A percentile compares a stretch with the other conserved stretches of the same genome.
These are phyloP conservation scores for Coix lacrymajobi DNA, from an alignment of 176 grass and related monocot species.

Conservation along the genomic window DNA sequence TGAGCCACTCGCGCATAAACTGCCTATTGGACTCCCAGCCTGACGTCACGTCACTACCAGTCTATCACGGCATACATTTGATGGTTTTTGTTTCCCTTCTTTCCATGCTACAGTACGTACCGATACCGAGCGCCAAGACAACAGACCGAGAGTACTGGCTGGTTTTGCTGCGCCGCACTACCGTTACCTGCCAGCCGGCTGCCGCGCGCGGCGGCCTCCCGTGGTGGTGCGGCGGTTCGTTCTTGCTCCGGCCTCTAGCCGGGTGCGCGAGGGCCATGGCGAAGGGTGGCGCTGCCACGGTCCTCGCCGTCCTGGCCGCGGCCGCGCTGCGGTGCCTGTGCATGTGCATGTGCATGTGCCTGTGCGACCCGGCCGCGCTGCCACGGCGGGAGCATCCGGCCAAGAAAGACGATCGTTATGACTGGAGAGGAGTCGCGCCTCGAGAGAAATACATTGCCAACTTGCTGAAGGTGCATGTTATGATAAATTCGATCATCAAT, in stretches of 20 bases:
- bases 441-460: slow-evolving; percentile 52
- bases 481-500: neutral
- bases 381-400: slow-evolving; percentile 37
- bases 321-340: slow-evolving; percentile 7
- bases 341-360: neutral
- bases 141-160: neutral
- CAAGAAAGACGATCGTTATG: slow-evolving; percentile 55
- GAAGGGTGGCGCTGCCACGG: neutral
- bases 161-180: neutral
- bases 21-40: neutral
- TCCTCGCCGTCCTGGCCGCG: slow-evolving; percentile 16
- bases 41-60: no score
- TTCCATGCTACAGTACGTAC: neutral
- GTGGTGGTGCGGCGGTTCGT: neutral
- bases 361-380: slow-evolving; percentile 25
- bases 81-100: neutral
- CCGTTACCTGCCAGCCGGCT: neutral
- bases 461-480: slow-evolving; percentile 54
- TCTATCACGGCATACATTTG: no score
- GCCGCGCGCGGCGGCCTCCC: no score
- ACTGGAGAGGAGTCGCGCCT: slow-evolving; percentile 75
- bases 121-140: neutral
- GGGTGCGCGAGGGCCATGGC: slow-evolving; percentile 19
- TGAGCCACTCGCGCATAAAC: neutral
- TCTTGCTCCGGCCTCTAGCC: no score